Percentiles rank a stretch among this genome's conserved stretches.
Conservation (phyloP, 2,329 filamentous ascomycete genomes). For the Penicillium sp. region DNA sequence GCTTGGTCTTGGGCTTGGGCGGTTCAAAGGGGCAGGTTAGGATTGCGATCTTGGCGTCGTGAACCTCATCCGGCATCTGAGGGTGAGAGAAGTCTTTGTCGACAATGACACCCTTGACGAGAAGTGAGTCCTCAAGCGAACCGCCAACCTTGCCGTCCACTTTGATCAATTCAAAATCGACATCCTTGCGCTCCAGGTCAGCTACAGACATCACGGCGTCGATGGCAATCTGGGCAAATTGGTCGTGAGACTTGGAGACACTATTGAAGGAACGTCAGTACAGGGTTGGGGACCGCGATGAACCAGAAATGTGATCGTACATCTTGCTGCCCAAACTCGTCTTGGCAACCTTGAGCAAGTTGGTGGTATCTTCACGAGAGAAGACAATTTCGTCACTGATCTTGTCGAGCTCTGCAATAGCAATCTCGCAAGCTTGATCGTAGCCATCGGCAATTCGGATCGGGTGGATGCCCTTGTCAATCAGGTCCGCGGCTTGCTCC, state of each 20-base stretch:
- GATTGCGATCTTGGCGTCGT: conserved; percentile 94
- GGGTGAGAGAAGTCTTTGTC: conserved; percentile 99
- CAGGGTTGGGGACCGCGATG: not conserved
- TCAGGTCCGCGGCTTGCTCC: conserved; percentile 93
- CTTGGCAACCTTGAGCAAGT: conserved; percentile 89
- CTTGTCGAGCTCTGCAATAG: conserved; percentile 81
- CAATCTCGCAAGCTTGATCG: conserved; percentile 95
- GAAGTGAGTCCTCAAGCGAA: conserved; percentile 81
- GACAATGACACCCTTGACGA: conserved; percentile 96
- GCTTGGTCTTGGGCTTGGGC: conserved; percentile 99
- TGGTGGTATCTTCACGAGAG: conserved; percentile 68
- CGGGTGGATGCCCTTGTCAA: conserved; percentile 99
- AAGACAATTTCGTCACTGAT: conserved; percentile 92
- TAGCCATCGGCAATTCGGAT: conserved; percentile 98
- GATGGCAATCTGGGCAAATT: conserved; percentile 94
- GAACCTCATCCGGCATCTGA: conserved; percentile 95
- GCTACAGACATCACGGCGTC: conserved; percentile 95
- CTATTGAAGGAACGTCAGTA: conserved; percentile 25
- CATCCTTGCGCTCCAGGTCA: conserved; percentile 90
- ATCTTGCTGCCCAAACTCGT: conserved; percentile 98
- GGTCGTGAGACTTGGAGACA: conserved; percentile 96
- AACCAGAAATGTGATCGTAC: conserved; percentile 29
- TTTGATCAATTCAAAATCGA: conserved; percentile 99
- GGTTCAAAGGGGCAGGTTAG: conserved; percentile 97
- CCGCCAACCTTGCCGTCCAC: conserved; percentile 98